Conservation (phyloP, 305 asterid species). For the Lippia alba region DNA sequence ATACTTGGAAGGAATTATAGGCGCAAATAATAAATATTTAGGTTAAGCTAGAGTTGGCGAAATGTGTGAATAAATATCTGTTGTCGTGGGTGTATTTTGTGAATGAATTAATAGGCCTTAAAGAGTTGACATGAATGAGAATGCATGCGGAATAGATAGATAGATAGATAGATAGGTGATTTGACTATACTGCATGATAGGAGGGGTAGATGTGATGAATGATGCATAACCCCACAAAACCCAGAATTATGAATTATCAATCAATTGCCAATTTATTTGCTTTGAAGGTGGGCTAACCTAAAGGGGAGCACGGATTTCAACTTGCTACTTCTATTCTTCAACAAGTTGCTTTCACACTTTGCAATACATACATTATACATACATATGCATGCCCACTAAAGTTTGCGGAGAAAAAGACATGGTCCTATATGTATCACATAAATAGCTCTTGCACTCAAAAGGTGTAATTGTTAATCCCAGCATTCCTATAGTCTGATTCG, state of each 20-base stretch:
- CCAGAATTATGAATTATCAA: constrained; percentile 21
- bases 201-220: constrained; percentile 31
- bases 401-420: no score
- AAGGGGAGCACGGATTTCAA: constrained; percentile 42
- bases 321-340: constrained; percentile 29
- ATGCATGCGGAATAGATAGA: constrained; percentile 11
- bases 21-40: no score
- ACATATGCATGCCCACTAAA: constrained; percentile 45
- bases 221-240: constrained; percentile 23
- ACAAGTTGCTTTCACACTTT: constrained; percentile 52
- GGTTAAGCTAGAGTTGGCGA: background rate
- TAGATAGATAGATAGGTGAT: constrained; percentile 26
- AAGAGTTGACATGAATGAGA: constrained; percentile 33
- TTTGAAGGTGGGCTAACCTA: constrained; percentile 29
- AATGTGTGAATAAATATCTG: constrained; percentile 16
- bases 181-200: constrained; percentile 34
- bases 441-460: no score
- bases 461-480: no score
- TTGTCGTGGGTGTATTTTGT: background rate
- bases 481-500: no score
- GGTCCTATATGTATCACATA: no score
- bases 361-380: no score
- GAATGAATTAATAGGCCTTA: constrained; percentile 26
- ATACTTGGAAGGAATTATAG: no score
- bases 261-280: constrained; percentile 33